Conservation (phyloP, 2,329 filamentous ascomycete species). For the Pezicula neosporulosa region DNA sequence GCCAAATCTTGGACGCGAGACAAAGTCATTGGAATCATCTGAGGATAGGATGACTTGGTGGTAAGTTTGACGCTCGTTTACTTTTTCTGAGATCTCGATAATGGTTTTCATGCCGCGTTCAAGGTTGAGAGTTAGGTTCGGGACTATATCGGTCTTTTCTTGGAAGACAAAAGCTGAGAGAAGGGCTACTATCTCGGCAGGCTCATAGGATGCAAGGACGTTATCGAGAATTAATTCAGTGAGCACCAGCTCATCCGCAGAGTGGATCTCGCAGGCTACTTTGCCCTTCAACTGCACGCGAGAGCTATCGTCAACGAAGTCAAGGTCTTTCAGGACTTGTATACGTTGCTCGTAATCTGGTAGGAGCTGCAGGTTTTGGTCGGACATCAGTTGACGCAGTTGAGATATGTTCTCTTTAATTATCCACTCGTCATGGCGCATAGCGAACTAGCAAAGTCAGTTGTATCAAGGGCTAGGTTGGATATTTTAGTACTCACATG, state of each 20-base stretch:
- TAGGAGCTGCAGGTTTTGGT: slow-evolving; percentile 92
- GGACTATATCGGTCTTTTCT: slow-evolving; percentile 84
- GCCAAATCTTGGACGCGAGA: slow-evolving; percentile 81
- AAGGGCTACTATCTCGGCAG: slow-evolving; percentile 92
- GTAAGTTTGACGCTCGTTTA: slow-evolving; percentile 83
- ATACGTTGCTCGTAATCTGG: slow-evolving; percentile 97
- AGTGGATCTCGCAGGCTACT: slow-evolving; percentile 97
- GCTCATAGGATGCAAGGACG: slow-evolving; percentile 90
- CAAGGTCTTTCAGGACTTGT: slow-evolving; percentile 84
- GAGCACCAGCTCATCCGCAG: slow-evolving; percentile 90
- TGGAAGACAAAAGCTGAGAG: slow-evolving; percentile 96
- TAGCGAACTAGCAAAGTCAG: slow-evolving; percentile 64
- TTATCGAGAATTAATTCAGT: slow-evolving; percentile 97
- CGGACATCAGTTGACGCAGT: slow-evolving; percentile 84
- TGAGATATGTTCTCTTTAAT: slow-evolving; percentile 91
- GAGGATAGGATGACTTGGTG: slow-evolving; percentile 89
- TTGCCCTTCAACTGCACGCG: slow-evolving; percentile 96
- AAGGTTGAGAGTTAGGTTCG: slow-evolving; percentile 76
- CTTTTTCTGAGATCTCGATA: slow-evolving; percentile 84
- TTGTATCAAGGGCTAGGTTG: background rate
- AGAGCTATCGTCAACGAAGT: slow-evolving; percentile 82
- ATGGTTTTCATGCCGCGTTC: slow-evolving; percentile 83
- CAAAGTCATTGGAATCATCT: slow-evolving; percentile 91
- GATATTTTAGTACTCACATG: slow-evolving; percentile 59
- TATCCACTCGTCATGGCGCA: slow-evolving; percentile 95